Conservation (phyloP, 352 stramenopile genomes). For the Phytophthora tubulina region DNA sequence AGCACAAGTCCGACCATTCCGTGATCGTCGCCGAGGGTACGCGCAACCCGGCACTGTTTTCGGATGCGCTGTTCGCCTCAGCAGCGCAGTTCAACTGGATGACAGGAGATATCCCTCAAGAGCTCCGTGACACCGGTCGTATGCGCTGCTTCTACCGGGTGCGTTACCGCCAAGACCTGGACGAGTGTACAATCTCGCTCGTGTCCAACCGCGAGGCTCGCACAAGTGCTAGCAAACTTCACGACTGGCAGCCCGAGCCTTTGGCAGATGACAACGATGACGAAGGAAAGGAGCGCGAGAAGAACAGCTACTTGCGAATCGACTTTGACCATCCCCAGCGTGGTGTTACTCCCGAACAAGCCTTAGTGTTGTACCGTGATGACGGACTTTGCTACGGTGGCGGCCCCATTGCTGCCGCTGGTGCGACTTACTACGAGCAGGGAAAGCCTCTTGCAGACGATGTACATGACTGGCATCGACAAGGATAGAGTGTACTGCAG, state of each 20-base stretch:
- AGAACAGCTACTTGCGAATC: conserved; percentile 60
- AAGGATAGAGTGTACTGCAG: conserved; percentile 14
- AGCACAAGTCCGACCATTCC: conserved; percentile 71
- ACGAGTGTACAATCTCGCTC: conserved; percentile 71
- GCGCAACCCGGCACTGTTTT: conserved; percentile 92
- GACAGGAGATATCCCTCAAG: conserved; percentile 48
- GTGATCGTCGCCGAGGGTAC: conserved; percentile 92
- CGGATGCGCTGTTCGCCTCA: conserved; percentile 84
- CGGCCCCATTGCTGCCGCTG: conserved; percentile 70
- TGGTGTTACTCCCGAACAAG: conserved; percentile 85
- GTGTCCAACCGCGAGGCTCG: conserved; percentile 52
- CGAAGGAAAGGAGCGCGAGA: conserved; percentile 1
- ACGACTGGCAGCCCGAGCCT: conserved; percentile 54
- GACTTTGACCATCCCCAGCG: conserved; percentile 87
- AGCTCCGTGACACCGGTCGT: conserved; percentile 48
- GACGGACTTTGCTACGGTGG: conserved; percentile 87
- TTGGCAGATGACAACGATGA: conserved; percentile 18
- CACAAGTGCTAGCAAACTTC: conserved; percentile 48
- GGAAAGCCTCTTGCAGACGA: conserved; percentile 53
- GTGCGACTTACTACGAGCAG: conserved; percentile 77
- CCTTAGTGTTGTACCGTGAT: conserved; percentile 85
- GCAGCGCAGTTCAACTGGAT: conserved; percentile 93
- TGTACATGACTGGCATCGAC: conserved; percentile 65
- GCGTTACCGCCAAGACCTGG: conserved; percentile 82
- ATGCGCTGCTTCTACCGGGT: conserved; percentile 84